Base-by-base conservation (phyloP, 1,139 yeast genomes). In the Taphrina betulina region DNA sequence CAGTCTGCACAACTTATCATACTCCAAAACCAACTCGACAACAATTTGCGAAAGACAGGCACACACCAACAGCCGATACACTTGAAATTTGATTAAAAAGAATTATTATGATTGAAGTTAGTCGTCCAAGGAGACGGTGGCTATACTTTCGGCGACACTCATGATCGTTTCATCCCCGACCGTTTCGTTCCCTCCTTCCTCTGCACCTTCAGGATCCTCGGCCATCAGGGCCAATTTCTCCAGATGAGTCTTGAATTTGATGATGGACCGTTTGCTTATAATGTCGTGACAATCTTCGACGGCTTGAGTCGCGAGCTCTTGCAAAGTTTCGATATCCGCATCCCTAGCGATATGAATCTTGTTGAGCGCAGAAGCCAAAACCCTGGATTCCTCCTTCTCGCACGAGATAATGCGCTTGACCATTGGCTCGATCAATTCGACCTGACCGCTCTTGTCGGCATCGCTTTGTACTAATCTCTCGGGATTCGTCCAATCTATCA, bases 401-500 rank as follows among this genome's bases (percentile, higher is more conserved):
- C 79, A 74, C n/a, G 75, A 78, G 40, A 63, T 67, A 62, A 72
- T 78, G 60, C 75, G 78, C 43, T 79, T 70, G 3, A 75, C 43
- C 38, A 22, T 67, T 53, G 8, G 66, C 75, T 45, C 75, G 76
- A 51, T 86, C 65, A 31, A 86, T 70, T 40, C 80, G 82, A 34
- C 76, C 69, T 1, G 82, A 80, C 61, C 85, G 80, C 65, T 76
- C 76, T 5, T 82, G 3, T 67, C 41, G 5, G 61, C 58, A 1
- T 40, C 61, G 74, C 1, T 73, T 67, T 50, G 73, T 69, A 29
- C 53, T 57, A 85, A 72, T 63, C 83, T 81, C 7, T 60, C 71
- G 0, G 96, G 95, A 68, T 89, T 94, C 35, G 95, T 85, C 95
- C 96, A 87, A 64, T 83, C 81, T 24, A 85, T 73, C 45, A 90